Percentiles rank a stretch among this genome's conserved stretches.
phyloP scores from a whole-genome alignment of 192 early-diverging fungal species.

The Coemansia sp. region DNA sequence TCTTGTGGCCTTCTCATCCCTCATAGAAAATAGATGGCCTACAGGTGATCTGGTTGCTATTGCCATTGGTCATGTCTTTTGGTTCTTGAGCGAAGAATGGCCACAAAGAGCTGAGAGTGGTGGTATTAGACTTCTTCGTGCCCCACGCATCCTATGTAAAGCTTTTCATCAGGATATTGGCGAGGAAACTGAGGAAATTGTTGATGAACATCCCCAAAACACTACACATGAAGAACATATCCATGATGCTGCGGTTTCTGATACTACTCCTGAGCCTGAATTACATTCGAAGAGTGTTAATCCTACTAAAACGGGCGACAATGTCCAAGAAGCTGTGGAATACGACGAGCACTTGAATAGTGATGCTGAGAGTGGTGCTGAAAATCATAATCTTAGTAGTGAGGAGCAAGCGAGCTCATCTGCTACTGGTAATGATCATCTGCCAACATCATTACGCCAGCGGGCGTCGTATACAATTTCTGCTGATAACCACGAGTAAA shows the following conservation, averaged over 20 bases:
- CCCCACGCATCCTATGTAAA: slow-evolving; percentile 34
- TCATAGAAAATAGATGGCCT: slow-evolving; percentile 73
- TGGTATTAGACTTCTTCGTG: slow-evolving; percentile 19
- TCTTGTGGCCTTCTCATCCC: slow-evolving; percentile 78
- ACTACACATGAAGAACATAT: background rate
- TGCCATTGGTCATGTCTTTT: slow-evolving; percentile 89
- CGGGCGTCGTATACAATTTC: slow-evolving; percentile 1
- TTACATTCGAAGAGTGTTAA: background rate
- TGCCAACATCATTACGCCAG: slow-evolving; percentile 7
- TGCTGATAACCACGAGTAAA: background rate
- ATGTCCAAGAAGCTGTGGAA: background rate
- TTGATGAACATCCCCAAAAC: background rate
- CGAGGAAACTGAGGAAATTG: slow-evolving; percentile 3
- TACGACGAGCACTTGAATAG: background rate
- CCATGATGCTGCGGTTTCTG: background rate
- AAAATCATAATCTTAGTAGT: too few relatives aligned
- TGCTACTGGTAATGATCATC: background rate
- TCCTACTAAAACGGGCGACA: background rate
- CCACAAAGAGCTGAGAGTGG: slow-evolving; percentile 65
- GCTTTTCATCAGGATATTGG: slow-evolving; percentile 30
- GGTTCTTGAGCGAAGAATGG: slow-evolving; percentile 95
- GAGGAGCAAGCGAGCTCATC: slow-evolving; percentile 4
- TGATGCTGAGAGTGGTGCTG: background rate
- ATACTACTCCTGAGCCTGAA: background rate
- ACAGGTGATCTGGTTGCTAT: slow-evolving; percentile 80